phyloP scores from a whole-genome alignment of 257 asterid species.

The Capsicum rhomboideum region DNA sequence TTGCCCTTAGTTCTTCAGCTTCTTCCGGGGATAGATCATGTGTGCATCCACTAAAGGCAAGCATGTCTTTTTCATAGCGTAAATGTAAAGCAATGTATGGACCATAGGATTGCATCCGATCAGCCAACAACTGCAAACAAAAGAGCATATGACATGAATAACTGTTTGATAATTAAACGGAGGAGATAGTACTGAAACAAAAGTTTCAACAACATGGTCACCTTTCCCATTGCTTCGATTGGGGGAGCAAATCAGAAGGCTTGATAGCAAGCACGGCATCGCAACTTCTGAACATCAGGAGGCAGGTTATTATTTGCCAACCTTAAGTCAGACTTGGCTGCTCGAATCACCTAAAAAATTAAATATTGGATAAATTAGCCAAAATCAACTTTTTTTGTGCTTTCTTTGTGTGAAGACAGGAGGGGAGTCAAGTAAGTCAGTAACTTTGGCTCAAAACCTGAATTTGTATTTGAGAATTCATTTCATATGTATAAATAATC shows the following conservation, averaged over 20 bases:
- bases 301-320: conserved; percentile 90
- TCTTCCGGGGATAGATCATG: conserved; percentile 71
- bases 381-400: neutral
- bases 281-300: conserved; percentile 76
- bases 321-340: conserved; percentile 91
- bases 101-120: conserved; percentile 70
- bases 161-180: neutral
- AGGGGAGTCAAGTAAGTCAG: too few species aligned
- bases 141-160: neutral
- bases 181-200: neutral
- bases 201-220: conserved; percentile 2
- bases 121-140: conserved; percentile 63
- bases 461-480: neutral
- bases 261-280: conserved; percentile 89
- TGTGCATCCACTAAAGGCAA: conserved; percentile 95
- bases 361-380: neutral
- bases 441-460: neutral
- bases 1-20: conserved; percentile 70
- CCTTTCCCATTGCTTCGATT: conserved; percentile 94
- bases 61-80: conserved; percentile 95
- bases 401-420: neutral
- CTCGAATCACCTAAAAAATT: conserved; percentile 67
- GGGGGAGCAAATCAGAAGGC: conserved; percentile 78
- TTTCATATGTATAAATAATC: neutral
- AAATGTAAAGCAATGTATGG: conserved; percentile 82